Conservation (phyloP, 139 green algal genomes). For the Micractinium sp. region DNA sequence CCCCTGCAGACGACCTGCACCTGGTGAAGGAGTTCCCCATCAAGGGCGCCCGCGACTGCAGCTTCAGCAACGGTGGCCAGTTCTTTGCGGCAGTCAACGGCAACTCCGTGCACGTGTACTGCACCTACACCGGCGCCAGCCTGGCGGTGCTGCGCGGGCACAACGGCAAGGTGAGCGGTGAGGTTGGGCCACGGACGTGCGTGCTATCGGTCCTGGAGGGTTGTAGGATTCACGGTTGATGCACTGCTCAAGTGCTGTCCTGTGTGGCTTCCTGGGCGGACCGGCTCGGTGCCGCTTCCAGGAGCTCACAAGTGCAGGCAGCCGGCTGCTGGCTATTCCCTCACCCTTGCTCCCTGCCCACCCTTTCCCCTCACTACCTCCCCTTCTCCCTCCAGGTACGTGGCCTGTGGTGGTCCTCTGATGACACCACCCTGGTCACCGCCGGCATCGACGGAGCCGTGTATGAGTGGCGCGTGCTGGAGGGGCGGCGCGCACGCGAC, state of each 20-base stretch:
- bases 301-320: background rate
- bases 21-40: slow-evolving; percentile 75
- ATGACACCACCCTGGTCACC: slow-evolving; percentile 78
- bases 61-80: slow-evolving; percentile 88
- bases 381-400: slow-evolving; percentile 66
- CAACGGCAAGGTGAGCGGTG: slow-evolving; percentile 21
- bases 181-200: no score
- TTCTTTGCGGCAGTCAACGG: slow-evolving; percentile 90
- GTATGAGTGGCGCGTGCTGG: slow-evolving; percentile 89
- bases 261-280: no score
- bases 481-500: slow-evolving; percentile 71
- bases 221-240: no score
- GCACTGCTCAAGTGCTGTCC: no score
- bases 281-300: no score
- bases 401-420: slow-evolving; percentile 71
- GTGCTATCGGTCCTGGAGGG: no score
- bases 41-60: slow-evolving; percentile 77
- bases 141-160: slow-evolving; percentile 60
- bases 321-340: background rate
- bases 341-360: background rate
- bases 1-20: slow-evolving; percentile 25
- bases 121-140: slow-evolving; percentile 89
- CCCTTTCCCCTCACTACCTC: background rate
- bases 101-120: slow-evolving; percentile 87
- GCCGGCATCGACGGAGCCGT: slow-evolving; percentile 87